Conservation (phyloP, 2,329 filamentous ascomycete species). For the Nothophaeocryptopus gaeumannii region DNA sequence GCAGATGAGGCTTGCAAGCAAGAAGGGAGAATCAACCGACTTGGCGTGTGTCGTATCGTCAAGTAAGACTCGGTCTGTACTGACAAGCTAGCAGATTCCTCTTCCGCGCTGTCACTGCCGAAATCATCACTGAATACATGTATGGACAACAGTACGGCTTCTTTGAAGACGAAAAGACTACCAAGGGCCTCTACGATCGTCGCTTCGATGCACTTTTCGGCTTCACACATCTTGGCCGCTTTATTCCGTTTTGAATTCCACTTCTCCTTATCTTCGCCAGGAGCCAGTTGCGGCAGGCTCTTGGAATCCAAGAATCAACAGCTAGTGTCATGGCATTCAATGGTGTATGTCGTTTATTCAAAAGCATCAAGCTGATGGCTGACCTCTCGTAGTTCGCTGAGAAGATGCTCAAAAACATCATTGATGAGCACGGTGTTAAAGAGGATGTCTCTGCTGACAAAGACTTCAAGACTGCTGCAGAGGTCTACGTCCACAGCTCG, state of each 20-base stretch:
- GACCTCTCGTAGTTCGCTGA: slow-evolving; percentile 6
- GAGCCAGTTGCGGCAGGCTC: not conserved
- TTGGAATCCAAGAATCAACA: slow-evolving; percentile 4
- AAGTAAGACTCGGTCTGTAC: not conserved
- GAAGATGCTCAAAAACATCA: slow-evolving; percentile 10
- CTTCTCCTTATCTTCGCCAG: slow-evolving; percentile 4
- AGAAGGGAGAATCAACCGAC: not conserved
- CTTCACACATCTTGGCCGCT: slow-evolving; percentile 12
- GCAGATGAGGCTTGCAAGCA: not conserved
- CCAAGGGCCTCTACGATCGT: slow-evolving; percentile 9
- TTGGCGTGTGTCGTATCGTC: slow-evolving; percentile 3
- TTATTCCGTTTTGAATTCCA: slow-evolving; percentile 8
- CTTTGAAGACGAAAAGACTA: slow-evolving; percentile 15
- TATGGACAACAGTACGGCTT: slow-evolving; percentile 15
- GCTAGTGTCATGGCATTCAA: slow-evolving; percentile 9
- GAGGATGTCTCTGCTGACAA: slow-evolving; percentile 1
- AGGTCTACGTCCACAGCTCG: slow-evolving; percentile 11
- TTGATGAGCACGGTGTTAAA: slow-evolving; percentile 7
- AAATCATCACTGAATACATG: slow-evolving; percentile 15
- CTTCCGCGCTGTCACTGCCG: slow-evolving; percentile 10
- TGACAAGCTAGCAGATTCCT: not conserved
- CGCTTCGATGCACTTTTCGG: slow-evolving; percentile 12
- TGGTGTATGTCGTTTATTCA: not conserved
- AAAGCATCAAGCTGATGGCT: not conserved
- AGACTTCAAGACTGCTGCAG: slow-evolving; percentile 9